Percentiles rank a stretch among this genome's conserved stretches.
These are phyloP conservation scores for Mucor ambiguus DNA, from an alignment of 371 early-diverging fungal species.

Conservation along the genomic window DNA sequence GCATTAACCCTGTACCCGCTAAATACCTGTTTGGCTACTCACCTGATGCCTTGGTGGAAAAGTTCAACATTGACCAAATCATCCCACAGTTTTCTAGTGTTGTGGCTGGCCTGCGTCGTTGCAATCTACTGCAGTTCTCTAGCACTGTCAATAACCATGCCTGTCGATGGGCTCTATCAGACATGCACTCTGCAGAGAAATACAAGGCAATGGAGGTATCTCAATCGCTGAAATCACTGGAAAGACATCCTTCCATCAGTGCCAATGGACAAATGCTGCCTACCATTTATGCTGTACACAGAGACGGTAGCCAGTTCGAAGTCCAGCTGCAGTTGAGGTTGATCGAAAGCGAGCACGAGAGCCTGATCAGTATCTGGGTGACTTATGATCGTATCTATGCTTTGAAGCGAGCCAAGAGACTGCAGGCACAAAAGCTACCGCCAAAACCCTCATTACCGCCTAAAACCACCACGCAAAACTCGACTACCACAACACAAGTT, in stretches of 20 bases:
- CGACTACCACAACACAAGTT: not conserved
- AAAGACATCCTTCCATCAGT: conserved; percentile 18
- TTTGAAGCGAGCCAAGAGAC: conserved; percentile 8
- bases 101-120: conserved; percentile 19
- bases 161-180: conserved; percentile 39
- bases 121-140: conserved; percentile 21
- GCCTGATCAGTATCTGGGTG: conserved; percentile 71
- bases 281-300: conserved; percentile 63
- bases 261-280: conserved; percentile 34
- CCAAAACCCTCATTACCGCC: not conserved
- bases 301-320: conserved; percentile 64
- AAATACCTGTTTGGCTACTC: conserved; percentile 73
- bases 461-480: not conserved
- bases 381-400: conserved; percentile 62
- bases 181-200: conserved; percentile 8
- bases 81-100: conserved; percentile 61
- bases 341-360: conserved; percentile 56
- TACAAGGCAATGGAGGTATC: conserved; percentile 9
- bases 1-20: conserved; percentile 68
- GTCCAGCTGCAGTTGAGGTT: conserved; percentile 66
- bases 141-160: conserved; percentile 32
- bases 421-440: not conserved
- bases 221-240: conserved; percentile 17
- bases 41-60: conserved; percentile 49
- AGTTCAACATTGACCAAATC: conserved; percentile 52